Evolutionary conservation across 1,284 basidiomycete species (phyloP), one percentile per base, ranked within the genome.

Genomic region (Bjerkandera adusta): DNA sequence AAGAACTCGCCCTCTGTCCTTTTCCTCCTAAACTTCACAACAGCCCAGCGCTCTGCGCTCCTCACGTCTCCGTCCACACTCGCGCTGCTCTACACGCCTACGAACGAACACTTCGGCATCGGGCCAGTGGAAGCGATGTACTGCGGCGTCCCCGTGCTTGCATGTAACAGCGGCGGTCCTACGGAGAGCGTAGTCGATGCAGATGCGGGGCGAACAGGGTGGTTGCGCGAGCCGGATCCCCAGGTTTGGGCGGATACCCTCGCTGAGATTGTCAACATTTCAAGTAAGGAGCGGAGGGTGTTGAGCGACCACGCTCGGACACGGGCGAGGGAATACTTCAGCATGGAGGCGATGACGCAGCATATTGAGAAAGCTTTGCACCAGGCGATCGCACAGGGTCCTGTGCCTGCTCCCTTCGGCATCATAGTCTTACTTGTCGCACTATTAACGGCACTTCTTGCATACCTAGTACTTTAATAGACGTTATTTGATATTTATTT

Each of bases 81-180:
- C 8, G 86, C 80, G 0, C 73, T 99, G 0, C 75, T 98, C 3
- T 99, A 99, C 66, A 99, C 97, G 0, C 96, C 97, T 0, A 74
- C 81, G 1, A 95, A 97, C 65, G 96, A 99, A 62, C 96, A 99
- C 66, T 97, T 99, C 62, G 96, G 96, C 1, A 98, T 99, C 57
- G 95, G 90, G 0, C 96, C 96, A 0, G 79, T 98, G 4, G 97
- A 99, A 65, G 95, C 84, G 0, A 97, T 98, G 93, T 80, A 85
- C 2, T 94, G 89, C 51, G 91, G 92, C 1, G 64, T 98, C 0
- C 93, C 94, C 0, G 89, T 99, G 0, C 67, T 99, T 5, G 94
- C 94, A 0, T 91, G 88, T 56, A 75, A 94, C 64, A 88, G 80
- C 42, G 96, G 97, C 26, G 96, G 96, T 0, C 96, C 97, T 1